Evolutionary conservation across 2,329 filamentous ascomycete genomes (phyloP).

Genomic region (Bipolaris sorokiniana): DNA sequence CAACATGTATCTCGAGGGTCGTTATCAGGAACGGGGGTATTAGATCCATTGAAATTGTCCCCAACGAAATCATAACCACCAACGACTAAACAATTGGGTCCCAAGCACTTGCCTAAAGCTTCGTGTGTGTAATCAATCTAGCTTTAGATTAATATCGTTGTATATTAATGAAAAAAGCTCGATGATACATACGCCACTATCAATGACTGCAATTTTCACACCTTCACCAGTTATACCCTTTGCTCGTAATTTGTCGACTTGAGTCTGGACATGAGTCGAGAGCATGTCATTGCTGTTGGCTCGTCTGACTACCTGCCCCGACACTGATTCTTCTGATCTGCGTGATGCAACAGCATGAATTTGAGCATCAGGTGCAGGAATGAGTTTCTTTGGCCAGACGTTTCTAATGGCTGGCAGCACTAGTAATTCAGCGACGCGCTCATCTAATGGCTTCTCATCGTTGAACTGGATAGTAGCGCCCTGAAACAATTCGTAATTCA

Average conservation of each 20-base stretch:
- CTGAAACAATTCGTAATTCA: not conserved
- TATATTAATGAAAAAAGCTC: not conserved
- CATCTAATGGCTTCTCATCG: not conserved
- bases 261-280: slow-evolving; percentile 41
- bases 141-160: not conserved
- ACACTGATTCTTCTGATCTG: not conserved
- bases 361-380: not conserved
- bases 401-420: not conserved
- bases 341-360: not conserved
- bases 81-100: not conserved
- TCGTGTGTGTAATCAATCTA: not conserved
- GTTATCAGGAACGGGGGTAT: not conserved
- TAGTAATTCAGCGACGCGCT: not conserved
- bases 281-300: not conserved
- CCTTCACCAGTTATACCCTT: slow-evolving; percentile 55
- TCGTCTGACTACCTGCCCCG: not conserved
- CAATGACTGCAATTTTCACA: slow-evolving; percentile 53
- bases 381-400: not conserved
- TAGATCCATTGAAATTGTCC: not conserved
- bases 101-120: not conserved
- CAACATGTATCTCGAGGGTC: not conserved
- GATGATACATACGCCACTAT: slow-evolving; percentile 39
- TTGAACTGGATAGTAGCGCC: not conserved
- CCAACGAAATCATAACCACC: slow-evolving; percentile 1
- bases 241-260: slow-evolving; percentile 49